A percentile compares a stretch with the other conserved stretches of the same genome.
Conservation (phyloP, 2,329 filamentous ascomycete genomes). For the Plenodomus lindquistii region DNA sequence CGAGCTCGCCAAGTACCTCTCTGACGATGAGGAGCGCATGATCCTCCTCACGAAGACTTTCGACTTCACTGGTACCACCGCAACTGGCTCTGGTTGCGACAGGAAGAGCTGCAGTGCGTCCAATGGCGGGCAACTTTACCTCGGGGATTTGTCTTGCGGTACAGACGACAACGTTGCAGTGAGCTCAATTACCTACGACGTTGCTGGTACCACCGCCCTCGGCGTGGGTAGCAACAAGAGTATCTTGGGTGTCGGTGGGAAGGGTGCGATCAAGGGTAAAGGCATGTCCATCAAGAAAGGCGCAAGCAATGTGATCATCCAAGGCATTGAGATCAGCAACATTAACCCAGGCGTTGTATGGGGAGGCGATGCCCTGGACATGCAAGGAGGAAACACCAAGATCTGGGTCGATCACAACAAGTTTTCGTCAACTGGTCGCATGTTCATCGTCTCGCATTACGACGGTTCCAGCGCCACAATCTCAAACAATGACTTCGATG, state of each 20-base stretch:
- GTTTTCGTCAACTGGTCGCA: conserved; percentile 51
- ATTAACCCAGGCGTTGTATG: conserved; percentile 46
- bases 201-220: conserved; percentile 34
- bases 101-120: conserved; percentile 18
- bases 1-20: conserved; percentile 25
- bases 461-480: conserved; percentile 48
- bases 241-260: conserved; percentile 46
- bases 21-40: conserved; percentile 22
- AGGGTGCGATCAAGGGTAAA: conserved; percentile 49
- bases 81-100: conserved; percentile 25
- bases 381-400: conserved; percentile 37
- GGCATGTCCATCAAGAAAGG: conserved; percentile 43
- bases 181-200: conserved; percentile 41
- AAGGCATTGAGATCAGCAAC: conserved; percentile 46
- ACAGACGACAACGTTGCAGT: conserved; percentile 18
- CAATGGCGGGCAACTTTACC: conserved; percentile 24
- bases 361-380: conserved; percentile 46
- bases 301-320: conserved; percentile 45
- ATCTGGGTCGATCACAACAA: conserved; percentile 48
- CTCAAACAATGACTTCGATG: conserved; percentile 54
- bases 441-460: conserved; percentile 47
- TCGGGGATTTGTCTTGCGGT: conserved; percentile 26
- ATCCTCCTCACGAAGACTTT: conserved; percentile 27
- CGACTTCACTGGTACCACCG: conserved; percentile 30
- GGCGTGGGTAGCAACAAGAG: conserved; percentile 49